A percentile compares a stretch with the other conserved stretches of the same genome.
These are phyloP conservation scores for Asterochloris sp. DNA, from an alignment of 139 green algal species.

Conservation along the genomic window DNA sequence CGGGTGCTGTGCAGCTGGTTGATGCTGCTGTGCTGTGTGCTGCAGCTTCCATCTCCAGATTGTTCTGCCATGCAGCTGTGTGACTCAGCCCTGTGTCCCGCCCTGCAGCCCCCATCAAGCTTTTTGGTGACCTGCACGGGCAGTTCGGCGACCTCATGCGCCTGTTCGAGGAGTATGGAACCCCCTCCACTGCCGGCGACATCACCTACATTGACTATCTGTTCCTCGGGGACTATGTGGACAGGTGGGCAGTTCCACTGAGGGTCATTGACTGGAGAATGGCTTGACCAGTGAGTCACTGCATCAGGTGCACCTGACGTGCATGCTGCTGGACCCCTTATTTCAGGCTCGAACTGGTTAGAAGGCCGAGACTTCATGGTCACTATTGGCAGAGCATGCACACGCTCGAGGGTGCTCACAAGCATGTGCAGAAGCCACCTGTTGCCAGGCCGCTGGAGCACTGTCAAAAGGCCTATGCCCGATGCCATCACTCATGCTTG, in stretches of 20 bases:
- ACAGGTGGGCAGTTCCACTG: constrained; percentile 27
- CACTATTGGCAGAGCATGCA: too few species aligned
- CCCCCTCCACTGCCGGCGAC: constrained; percentile 92
- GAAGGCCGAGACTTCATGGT: too few species aligned
- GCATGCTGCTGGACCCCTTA: too few species aligned
- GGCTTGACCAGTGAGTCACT: too few species aligned
- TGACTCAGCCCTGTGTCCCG: not conserved
- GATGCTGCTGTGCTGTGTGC: not conserved
- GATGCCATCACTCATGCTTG: too few species aligned
- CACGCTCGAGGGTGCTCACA: too few species aligned
- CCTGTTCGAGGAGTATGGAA: constrained; percentile 99
- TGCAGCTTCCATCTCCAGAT: not conserved
- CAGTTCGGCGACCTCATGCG: constrained; percentile 99
- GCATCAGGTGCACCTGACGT: too few species aligned
- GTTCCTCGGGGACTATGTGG: constrained; percentile 94
- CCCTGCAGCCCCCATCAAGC: constrained; percentile 90
- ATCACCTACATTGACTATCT: constrained; percentile 99
- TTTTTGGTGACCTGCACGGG: constrained; percentile 98
- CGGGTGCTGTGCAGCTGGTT: not conserved
- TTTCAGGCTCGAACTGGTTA: too few species aligned
- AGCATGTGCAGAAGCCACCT: too few species aligned
- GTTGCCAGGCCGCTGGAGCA: too few species aligned
- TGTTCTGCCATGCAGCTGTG: not conserved
- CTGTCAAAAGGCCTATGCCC: too few species aligned
- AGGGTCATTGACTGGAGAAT: too few species aligned